Evolutionary conservation across 179 eudicot genomes (phyloP).

Genomic region (Nepenthes alata): DNA sequence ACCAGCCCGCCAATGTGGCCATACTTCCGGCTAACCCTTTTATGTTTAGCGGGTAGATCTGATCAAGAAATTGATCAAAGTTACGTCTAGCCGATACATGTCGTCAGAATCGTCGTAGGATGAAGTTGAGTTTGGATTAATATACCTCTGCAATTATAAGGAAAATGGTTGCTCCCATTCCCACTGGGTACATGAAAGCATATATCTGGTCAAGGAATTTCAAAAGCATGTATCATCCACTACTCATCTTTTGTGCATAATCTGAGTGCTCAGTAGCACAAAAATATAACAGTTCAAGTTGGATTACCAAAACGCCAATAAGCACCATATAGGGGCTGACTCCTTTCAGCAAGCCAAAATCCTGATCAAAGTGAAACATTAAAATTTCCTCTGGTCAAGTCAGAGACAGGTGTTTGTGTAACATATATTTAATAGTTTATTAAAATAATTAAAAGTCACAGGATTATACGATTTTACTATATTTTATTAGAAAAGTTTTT

Average conservation of each 20-base stretch:
- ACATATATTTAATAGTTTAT: too few relatives aligned
- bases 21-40: conserved; percentile 26
- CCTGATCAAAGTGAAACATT: conserved; percentile 7
- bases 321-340: conserved; percentile 25
- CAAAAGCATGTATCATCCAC: too few relatives aligned
- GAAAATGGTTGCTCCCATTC: conserved; percentile 12
- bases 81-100: background rate
- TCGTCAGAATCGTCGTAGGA: background rate
- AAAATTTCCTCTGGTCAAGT: background rate
- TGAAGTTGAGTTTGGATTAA: background rate
- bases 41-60: conserved; percentile 31
- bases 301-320: conserved; percentile 21
- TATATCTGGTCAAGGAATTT: conserved; percentile 9
- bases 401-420: too few relatives aligned
- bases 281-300: background rate
- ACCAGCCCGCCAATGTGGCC: background rate
- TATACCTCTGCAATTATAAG: conserved; percentile 22
- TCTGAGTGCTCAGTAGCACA: background rate
- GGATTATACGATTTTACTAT: too few relatives aligned
- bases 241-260: background rate
- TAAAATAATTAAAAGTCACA: background rate
- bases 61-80: background rate
- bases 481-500: too few relatives aligned
- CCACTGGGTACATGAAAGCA: conserved; percentile 12
- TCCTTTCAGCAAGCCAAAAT: conserved; percentile 12